These are phyloP conservation scores for Balakata baccata DNA, from an alignment of 345 rosid genomes.

Conservation along the genomic window DNA sequence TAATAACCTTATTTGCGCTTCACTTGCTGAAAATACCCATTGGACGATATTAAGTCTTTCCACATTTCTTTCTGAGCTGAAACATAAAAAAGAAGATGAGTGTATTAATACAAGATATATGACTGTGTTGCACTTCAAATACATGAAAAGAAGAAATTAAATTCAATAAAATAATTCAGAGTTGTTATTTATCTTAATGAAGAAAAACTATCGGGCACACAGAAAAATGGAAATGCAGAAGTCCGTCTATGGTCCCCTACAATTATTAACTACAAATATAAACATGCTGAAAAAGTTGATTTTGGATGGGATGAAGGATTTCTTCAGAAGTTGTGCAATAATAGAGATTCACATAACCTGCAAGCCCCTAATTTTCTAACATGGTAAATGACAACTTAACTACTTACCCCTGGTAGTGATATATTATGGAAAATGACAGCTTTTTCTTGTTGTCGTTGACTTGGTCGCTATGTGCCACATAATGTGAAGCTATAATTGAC, in stretches of 20 bases:
- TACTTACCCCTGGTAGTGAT: not conserved
- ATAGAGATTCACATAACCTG: not conserved
- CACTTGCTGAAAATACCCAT: too few species aligned
- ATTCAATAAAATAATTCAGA: too few species aligned
- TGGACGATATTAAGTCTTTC: too few species aligned
- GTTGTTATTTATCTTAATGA: too few species aligned
- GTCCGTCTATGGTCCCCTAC: not conserved
- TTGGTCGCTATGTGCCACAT: not conserved
- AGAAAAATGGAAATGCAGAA: not conserved
- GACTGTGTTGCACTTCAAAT: too few species aligned
- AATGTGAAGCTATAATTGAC: not conserved
- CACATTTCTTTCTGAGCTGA: too few species aligned
- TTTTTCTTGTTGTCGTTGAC: not conserved
- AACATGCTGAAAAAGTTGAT: not conserved
- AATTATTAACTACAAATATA: not conserved
- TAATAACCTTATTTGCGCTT: too few species aligned
- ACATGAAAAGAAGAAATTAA: too few species aligned
- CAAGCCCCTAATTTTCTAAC: not conserved
- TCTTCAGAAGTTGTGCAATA: not conserved
- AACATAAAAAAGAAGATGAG: too few species aligned
- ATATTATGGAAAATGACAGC: not conserved
- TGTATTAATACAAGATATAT: too few species aligned
- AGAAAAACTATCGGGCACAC: too few species aligned
- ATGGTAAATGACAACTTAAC: not conserved
- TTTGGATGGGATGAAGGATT: not conserved